Percentiles rank a stretch among this genome's conserved stretches.
These are phyloP conservation scores for Pisolithus microcarpus DNA, from an alignment of 768 basidiomycete species.

Conservation along the genomic window DNA sequence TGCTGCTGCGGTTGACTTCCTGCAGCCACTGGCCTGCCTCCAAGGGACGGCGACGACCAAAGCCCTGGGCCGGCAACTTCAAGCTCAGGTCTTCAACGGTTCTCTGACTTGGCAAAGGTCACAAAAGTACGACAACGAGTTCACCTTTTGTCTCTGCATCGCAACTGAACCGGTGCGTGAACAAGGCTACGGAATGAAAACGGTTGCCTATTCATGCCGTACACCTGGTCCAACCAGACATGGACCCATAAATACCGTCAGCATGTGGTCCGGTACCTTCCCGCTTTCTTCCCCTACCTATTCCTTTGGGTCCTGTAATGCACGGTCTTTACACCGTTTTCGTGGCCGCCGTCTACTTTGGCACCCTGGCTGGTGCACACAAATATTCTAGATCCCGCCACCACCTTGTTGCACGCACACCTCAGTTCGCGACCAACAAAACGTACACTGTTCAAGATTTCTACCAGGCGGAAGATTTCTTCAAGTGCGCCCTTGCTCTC, in stretches of 20 bases:
- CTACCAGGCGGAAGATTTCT: constrained; percentile 49
- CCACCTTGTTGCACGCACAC: constrained; percentile 15
- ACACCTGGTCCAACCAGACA: not conserved
- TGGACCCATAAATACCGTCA: not conserved
- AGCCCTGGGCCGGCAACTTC: too few relatives aligned
- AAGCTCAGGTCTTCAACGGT: too few relatives aligned
- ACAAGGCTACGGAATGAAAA: too few relatives aligned
- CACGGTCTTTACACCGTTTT: constrained; percentile 26
- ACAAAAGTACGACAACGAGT: too few relatives aligned
- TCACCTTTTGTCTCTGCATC: too few relatives aligned
- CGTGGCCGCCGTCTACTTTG: constrained; percentile 26
- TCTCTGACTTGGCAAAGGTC: too few relatives aligned
- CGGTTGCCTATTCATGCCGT: not conserved
- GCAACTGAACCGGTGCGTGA: too few relatives aligned
- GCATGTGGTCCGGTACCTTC: not conserved
- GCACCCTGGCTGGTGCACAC: constrained; percentile 33
- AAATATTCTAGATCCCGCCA: constrained; percentile 24
- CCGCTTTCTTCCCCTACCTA: not conserved
- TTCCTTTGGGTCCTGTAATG: constrained; percentile 17
- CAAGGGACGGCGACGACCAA: too few relatives aligned
- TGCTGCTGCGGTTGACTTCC: too few relatives aligned
- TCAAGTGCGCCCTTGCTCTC: constrained; percentile 38
- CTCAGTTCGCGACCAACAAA: constrained; percentile 13
- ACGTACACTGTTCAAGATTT: constrained; percentile 33
- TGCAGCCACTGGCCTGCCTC: too few relatives aligned